Evolutionary conservation across 2,329 filamentous ascomycete genomes (phyloP).

Genomic region (Juglanconis sp.): DNA sequence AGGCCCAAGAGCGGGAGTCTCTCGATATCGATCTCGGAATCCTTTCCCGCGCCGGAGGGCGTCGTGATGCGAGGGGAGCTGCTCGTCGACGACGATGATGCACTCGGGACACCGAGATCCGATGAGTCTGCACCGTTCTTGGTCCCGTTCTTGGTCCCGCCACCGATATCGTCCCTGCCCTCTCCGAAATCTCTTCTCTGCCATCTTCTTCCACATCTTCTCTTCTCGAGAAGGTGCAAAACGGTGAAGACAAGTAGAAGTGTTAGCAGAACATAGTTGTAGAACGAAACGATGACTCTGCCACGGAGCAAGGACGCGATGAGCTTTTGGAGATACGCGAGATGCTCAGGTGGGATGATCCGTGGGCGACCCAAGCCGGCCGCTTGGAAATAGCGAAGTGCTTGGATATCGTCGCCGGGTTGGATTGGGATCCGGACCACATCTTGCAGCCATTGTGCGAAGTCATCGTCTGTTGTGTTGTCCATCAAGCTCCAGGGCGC

Average conservation of each 20-base stretch:
- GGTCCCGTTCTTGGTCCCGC: background rate
- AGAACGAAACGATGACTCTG: constrained; percentile 29
- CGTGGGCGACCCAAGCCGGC: background rate
- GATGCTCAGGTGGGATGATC: constrained; percentile 27
- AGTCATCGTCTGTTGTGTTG: background rate
- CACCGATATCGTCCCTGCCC: background rate
- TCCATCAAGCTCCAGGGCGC: background rate
- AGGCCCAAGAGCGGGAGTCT: constrained; percentile 30
- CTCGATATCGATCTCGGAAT: constrained; percentile 30
- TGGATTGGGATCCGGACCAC: background rate
- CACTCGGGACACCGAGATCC: background rate
- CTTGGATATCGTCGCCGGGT: background rate
- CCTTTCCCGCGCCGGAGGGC: constrained; percentile 23
- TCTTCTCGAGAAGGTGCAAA: constrained; percentile 25
- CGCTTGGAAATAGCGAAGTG: background rate
- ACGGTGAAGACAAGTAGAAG: constrained; percentile 28
- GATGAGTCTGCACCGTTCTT: background rate
- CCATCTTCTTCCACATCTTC: constrained; percentile 24
- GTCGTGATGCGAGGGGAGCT: constrained; percentile 28
- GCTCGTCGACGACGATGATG: constrained; percentile 32
- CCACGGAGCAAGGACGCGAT: constrained; percentile 31
- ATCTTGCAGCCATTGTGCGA: background rate
- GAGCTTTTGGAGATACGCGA: constrained; percentile 32
- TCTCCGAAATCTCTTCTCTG: background rate
- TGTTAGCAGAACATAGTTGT: constrained; percentile 32